Base-by-base conservation (phyloP, 2,329 filamentous ascomycete genomes). In the Pyricularia grisea region DNA sequence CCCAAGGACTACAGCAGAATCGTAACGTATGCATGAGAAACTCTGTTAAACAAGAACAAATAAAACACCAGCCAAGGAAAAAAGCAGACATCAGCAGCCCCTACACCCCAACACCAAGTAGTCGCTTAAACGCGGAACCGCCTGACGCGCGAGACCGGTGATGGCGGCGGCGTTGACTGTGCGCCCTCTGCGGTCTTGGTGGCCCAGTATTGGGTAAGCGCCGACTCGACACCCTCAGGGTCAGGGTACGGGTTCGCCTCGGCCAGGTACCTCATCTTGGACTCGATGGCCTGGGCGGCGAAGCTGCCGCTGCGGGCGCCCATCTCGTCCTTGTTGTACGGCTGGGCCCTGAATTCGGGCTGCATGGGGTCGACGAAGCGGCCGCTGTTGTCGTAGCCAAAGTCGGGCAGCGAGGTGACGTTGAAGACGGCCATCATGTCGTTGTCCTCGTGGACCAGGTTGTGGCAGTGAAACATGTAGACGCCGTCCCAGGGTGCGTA, bases 401-500 rank as follows among this genome's bases (percentile, higher is more conserved):
- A 77, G 69, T 78, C 74, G 10, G 73, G 67, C 0, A 82, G 74
- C 3, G 72, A 72, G 0, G 79, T 79, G 20, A 81, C 79, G 70
- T 82, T 82, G 74, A 83, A 82, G 3, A 79, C 79, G 0, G 77
- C 81, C 81, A 82, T 81, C 81, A 82, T 83, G 67, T 81, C 79
- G 68, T 78, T 74, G 68, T 83, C 81, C 73, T 82, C 81, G 70
- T 82, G 81, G 63, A 81, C 76, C 25, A 82, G 73, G 69, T 82
- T 83, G 72, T 82, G 81, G 73, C 81, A 82, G 73, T 82, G 81
- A 76, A 83, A 82, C 80, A 82, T 82, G 76, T 83, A 82, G 6
- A 81, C 76, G 11, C 86, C 86, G 68, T 83, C 81, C 81, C 81
- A 85, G 0, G 84, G 84, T 2, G 81, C 80, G 72, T 83, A 86